phyloP scores from a whole-genome alignment of 2,329 filamentous ascomycete species.

The Metarhizium album region DNA sequence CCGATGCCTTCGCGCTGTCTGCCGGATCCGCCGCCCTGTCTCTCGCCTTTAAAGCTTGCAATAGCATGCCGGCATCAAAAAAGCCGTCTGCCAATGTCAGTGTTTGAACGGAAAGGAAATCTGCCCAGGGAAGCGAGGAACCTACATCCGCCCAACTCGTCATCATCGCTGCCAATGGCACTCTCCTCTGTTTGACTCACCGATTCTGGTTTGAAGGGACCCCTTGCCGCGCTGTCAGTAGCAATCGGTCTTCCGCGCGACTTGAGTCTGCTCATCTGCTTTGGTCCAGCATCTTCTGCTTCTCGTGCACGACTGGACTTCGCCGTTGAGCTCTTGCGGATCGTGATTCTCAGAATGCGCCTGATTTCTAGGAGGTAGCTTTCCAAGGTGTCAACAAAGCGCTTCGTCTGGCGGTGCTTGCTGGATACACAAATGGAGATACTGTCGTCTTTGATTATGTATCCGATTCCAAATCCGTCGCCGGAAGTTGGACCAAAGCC shows the following conservation, averaged over 20 bases:
- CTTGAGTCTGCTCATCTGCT: constrained; percentile 45
- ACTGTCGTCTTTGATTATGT: constrained; percentile 77
- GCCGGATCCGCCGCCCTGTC: constrained; percentile 40
- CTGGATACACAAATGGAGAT: constrained; percentile 87
- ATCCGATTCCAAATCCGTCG: constrained; percentile 93
- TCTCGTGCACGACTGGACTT: constrained; percentile 43
- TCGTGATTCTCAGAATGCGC: constrained; percentile 65
- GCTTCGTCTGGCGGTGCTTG: constrained; percentile 86
- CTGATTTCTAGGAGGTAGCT: constrained; percentile 85
- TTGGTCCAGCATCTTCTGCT: constrained; percentile 31
- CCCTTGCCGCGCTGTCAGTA: constrained; percentile 32
- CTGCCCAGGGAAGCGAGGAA: constrained; percentile 16
- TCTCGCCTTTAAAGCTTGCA: constrained; percentile 73
- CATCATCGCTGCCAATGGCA: constrained; percentile 65
- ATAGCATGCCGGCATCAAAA: constrained; percentile 92
- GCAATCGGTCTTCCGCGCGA: constrained; percentile 64
- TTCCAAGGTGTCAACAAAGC: constrained; percentile 83
- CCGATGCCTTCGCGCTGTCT: constrained; percentile 40
- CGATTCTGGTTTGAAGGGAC: constrained; percentile 31
- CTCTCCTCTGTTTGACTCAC: constrained; percentile 59
- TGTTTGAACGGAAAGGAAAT: constrained; percentile 1
- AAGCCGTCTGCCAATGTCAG: constrained; percentile 66
- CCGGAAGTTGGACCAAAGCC: constrained; percentile 91
- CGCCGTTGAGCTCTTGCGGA: constrained; percentile 29
- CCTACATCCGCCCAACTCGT: constrained; percentile 89